Evolutionary conservation across 2,329 filamentous ascomycete genomes (phyloP).

Genomic region (Cladosporium austrohemisphaericum): DNA sequence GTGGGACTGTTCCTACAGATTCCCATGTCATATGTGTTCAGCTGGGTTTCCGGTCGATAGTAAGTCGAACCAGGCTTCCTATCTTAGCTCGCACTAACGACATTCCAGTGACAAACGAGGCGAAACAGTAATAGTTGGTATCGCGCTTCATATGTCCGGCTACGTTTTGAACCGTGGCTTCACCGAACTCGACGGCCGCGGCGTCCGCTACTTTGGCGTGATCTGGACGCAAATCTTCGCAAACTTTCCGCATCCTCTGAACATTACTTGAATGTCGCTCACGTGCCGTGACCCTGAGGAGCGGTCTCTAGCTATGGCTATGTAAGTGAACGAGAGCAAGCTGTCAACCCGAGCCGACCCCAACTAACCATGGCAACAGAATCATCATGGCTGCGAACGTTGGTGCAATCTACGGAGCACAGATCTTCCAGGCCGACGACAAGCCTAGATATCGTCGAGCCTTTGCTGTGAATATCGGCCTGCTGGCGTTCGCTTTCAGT

Average conservation of each 20-base stretch:
- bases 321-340: conserved; percentile 19
- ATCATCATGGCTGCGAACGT: conserved; percentile 61
- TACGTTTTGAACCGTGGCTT: conserved; percentile 54
- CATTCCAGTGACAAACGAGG: conserved; percentile 45
- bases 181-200: conserved; percentile 42
- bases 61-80: conserved; percentile 31
- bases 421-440: conserved; percentile 56
- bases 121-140: conserved; percentile 50
- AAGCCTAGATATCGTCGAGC: conserved; percentile 49
- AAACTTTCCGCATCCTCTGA: conserved; percentile 54
- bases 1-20: conserved; percentile 39
- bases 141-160: conserved; percentile 47
- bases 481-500: conserved; percentile 42
- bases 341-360: not conserved
- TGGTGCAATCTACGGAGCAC: conserved; percentile 58
- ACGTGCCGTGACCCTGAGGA: conserved; percentile 55
- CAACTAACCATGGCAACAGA: not conserved
- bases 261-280: conserved; percentile 58
- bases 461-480: conserved; percentile 45
- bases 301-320: conserved; percentile 57
- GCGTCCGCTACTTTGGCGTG: conserved; percentile 52
- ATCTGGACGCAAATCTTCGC: conserved; percentile 55
- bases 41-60: conserved; percentile 52
- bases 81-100: conserved; percentile 6
- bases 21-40: conserved; percentile 50